Evolutionary conservation across 2,329 filamentous ascomycete species (phyloP).

Genomic region (Penicillium occitanis): DNA sequence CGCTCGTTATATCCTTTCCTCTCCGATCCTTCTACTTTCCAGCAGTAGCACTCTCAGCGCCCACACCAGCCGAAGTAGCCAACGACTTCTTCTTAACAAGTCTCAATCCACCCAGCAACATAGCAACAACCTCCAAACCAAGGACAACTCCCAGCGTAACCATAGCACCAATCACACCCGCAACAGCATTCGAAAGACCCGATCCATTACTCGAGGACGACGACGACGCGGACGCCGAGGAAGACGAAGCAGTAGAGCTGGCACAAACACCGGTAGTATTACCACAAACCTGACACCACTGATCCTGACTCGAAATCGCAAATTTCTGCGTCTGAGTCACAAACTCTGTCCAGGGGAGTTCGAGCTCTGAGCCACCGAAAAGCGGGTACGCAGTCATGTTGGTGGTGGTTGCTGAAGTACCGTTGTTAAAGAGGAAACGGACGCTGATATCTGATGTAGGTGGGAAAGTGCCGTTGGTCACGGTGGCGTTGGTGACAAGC

Average conservation of each 20-base stretch:
- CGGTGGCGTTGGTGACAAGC: constrained; percentile 51
- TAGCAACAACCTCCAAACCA: constrained; percentile 53
- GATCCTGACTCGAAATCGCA: constrained; percentile 60
- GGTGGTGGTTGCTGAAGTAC: constrained; percentile 50
- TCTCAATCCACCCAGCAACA: constrained; percentile 58
- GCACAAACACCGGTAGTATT: constrained; percentile 69
- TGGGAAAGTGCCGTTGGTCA: constrained; percentile 39
- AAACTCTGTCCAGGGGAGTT: constrained; percentile 70
- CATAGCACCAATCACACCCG: constrained; percentile 75
- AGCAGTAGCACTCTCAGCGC: background rate
- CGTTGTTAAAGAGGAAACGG: constrained; percentile 64
- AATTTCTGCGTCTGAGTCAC: constrained; percentile 62
- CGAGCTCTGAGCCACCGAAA: constrained; percentile 56
- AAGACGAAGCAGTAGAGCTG: constrained; percentile 24
- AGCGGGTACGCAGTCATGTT: constrained; percentile 58
- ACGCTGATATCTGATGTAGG: constrained; percentile 54
- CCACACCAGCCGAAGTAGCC: constrained; percentile 3
- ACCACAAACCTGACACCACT: constrained; percentile 76
- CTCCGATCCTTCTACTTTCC: constrained; percentile 2
- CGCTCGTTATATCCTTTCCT: background rate
- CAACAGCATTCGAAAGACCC: constrained; percentile 67
- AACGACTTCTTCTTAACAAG: constrained; percentile 54
- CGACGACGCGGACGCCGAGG: constrained; percentile 22
- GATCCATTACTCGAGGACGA: constrained; percentile 30
- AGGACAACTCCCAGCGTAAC: constrained; percentile 66